These are phyloP conservation scores for Apiotrichum sp. DNA, from an alignment of 1,284 basidiomycete species.

Conservation along the genomic window DNA sequence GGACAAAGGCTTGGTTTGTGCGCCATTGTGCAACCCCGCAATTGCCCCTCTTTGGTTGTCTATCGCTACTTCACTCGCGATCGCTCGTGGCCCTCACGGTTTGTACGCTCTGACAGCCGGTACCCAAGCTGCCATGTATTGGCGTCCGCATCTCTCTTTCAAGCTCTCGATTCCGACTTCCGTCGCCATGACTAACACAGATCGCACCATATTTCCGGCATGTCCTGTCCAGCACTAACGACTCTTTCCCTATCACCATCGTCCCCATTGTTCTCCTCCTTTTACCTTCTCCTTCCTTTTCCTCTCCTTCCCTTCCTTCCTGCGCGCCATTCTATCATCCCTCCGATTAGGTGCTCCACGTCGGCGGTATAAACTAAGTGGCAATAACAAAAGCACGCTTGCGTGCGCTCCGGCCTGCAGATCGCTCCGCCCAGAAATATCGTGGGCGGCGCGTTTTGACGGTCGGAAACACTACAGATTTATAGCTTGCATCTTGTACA, in stretches of 20 bases:
- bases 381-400: conserved; percentile 17
- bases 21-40: no score
- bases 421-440: conserved; percentile 7
- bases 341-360: conserved; percentile 19
- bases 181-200: no score
- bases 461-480: conserved; percentile 5
- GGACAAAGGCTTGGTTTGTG: no score
- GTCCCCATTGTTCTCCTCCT: neutral
- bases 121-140: no score
- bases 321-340: conserved; percentile 33
- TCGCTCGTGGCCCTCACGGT: no score
- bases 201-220: no score
- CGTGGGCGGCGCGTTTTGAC: conserved; percentile 24
- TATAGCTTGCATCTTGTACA: no score
- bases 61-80: no score
- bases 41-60: no score
- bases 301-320: neutral
- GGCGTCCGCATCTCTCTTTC: neutral
- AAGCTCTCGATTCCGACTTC: no score
- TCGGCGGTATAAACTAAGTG: conserved; percentile 39
- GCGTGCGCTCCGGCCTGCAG: conserved; percentile 11
- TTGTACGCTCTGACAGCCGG: no score
- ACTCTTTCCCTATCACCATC: neutral
- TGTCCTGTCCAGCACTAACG: neutral
- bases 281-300: neutral